Conservation (phyloP, 192 early-diverging fungal genomes). For the Rhizoclosmatium globosum region DNA sequence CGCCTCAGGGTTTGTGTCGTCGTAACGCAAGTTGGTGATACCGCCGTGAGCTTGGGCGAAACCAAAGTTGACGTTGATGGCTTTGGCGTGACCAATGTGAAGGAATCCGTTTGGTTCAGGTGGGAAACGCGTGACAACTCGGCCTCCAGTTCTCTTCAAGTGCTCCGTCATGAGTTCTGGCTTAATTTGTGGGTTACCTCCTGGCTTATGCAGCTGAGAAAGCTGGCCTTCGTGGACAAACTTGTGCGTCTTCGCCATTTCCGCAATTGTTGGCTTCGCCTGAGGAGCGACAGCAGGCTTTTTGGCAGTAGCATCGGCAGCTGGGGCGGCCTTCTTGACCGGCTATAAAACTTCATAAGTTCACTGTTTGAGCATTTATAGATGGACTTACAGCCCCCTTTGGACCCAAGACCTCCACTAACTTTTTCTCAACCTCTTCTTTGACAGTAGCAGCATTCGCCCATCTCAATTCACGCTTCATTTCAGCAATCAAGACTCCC, state of each 20-base stretch:
- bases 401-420: conserved; percentile 89
- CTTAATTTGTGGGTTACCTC: conserved; percentile 96
- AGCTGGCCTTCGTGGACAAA: conserved; percentile 93
- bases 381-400: conserved; percentile 77
- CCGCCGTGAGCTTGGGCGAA: conserved; percentile 92
- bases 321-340: conserved; percentile 23
- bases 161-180: conserved; percentile 90
- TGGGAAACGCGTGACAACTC: conserved; percentile 97
- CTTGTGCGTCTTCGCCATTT: conserved; percentile 60
- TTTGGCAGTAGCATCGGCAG: conserved; percentile 47
- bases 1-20: conserved; percentile 90
- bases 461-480: conserved; percentile 82
- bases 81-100: conserved; percentile 99
- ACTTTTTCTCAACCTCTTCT: conserved; percentile 85
- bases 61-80: conserved; percentile 99
- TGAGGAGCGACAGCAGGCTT: conserved; percentile 43
- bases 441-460: conserved; percentile 90
- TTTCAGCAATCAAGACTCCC: conserved; percentile 76
- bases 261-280: conserved; percentile 49
- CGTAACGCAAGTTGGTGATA: conserved; percentile 88
- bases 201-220: conserved; percentile 89
- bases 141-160: conserved; percentile 86
- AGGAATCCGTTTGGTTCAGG: conserved; percentile 99
- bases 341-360: neutral
- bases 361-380: too few relatives aligned